Percentiles rank a stretch among this genome's conserved stretches.
Evolutionary conservation across 176 grass and related monocot genomes (phyloP).

Genomic region (Poa annua): DNA sequence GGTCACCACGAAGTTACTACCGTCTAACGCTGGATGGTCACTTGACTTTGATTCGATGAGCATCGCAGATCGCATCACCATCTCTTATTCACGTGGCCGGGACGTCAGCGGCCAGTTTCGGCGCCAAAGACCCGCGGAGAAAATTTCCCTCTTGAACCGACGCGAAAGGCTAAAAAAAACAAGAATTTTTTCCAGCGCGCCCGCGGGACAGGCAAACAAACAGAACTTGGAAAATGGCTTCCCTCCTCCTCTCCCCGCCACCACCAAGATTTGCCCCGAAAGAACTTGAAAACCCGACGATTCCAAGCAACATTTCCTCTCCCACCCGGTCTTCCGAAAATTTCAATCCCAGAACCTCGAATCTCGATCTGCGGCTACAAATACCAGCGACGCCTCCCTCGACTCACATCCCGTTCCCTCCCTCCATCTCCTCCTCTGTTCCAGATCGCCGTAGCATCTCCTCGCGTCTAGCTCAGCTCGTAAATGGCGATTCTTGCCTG

Average conservation of each 20-base stretch:
- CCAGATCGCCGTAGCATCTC: neutral
- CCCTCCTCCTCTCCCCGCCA: neutral
- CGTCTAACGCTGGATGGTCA: too few relatives aligned
- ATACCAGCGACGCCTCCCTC: slow-evolving; percentile 19
- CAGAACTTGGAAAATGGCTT: neutral
- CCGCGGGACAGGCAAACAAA: neutral
- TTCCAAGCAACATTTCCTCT: neutral
- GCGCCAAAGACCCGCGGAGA: too few relatives aligned
- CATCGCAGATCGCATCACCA: too few relatives aligned
- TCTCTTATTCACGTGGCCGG: too few relatives aligned
- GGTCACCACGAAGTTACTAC: too few relatives aligned
- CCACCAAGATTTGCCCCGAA: neutral
- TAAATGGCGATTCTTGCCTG: slow-evolving; percentile 22
- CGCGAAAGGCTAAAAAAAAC: too few relatives aligned
- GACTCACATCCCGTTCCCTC: neutral
- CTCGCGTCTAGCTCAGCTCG: neutral
- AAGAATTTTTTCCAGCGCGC: too few relatives aligned
- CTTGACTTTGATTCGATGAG: too few relatives aligned
- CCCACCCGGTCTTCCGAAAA: neutral
- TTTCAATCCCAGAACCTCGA: neutral
- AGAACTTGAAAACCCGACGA: neutral
- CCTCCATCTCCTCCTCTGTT: neutral
- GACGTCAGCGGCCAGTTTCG: too few relatives aligned
- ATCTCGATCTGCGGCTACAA: neutral
- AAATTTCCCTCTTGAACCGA: too few relatives aligned